A percentile compares a stretch with the other conserved stretches of the same genome.
Evolutionary conservation across 345 rosid species (phyloP).

Genomic region (Moricandia arvensis): DNA sequence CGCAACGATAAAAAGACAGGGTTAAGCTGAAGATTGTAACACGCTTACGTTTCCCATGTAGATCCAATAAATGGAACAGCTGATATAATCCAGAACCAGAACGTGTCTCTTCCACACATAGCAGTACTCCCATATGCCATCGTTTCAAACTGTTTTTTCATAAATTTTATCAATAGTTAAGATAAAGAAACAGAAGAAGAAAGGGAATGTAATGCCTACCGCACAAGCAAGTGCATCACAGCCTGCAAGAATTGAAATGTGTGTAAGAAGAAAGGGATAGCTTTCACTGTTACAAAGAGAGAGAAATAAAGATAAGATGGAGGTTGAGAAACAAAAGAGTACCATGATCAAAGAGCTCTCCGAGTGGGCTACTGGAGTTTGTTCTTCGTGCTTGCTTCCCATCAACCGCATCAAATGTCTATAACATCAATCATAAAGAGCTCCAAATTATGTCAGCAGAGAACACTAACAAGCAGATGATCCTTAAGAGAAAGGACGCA

Average conservation of each 20-base stretch:
- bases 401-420: conserved; percentile 99
- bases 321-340: conserved; percentile 24
- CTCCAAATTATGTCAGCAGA: conserved; percentile 11
- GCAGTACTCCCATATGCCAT: conserved; percentile 97
- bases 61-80: conserved; percentile 92
- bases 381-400: conserved; percentile 99
- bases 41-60: conserved; percentile 92
- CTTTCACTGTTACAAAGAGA: neutral
- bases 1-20: neutral
- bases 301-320: neutral
- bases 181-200: neutral
- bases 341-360: conserved; percentile 98
- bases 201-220: conserved; percentile 46
- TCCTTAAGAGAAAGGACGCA: conserved; percentile 6
- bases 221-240: conserved; percentile 99
- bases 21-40: neutral
- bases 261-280: neutral
- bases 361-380: conserved; percentile 81
- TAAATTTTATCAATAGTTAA: neutral
- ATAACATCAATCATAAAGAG: neutral
- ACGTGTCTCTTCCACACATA: conserved; percentile 85
- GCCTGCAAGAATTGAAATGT: conserved; percentile 49
- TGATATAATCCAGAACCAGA: conserved; percentile 96
- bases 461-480: neutral
- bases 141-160: conserved; percentile 62